Conservation (phyloP, 345 rosid species). For the Luvunga scandens region DNA sequence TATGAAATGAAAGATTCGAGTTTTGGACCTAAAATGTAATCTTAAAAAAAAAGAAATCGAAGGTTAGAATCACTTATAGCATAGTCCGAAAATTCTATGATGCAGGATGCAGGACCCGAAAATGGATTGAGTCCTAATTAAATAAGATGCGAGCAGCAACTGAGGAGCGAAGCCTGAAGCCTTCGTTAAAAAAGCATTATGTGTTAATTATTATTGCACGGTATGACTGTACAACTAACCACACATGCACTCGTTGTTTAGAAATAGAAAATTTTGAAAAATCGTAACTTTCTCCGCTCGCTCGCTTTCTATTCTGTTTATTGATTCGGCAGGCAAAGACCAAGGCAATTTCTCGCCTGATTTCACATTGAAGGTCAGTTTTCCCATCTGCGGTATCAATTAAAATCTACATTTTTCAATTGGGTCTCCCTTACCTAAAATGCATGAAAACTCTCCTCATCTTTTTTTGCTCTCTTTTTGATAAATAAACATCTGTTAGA, state of each 20-base stretch:
- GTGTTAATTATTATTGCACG: not conserved
- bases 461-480: not conserved
- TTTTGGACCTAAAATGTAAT: too few relatives aligned
- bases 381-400: conserved; percentile 6
- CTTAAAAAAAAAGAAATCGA: too few relatives aligned
- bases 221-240: not conserved
- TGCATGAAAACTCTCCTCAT: not conserved
- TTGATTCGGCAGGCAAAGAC: conserved; percentile 7
- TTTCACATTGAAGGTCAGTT: conserved; percentile 8
- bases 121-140: too few relatives aligned
- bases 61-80: too few relatives aligned
- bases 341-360: not conserved
- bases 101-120: too few relatives aligned
- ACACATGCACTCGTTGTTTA: not conserved
- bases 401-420: not conserved
- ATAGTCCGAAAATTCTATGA: too few relatives aligned
- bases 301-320: not conserved
- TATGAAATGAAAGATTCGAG: too few relatives aligned
- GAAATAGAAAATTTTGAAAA: not conserved
- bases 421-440: not conserved
- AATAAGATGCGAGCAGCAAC: too few relatives aligned
- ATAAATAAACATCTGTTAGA: not conserved
- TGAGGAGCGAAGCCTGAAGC: not conserved
- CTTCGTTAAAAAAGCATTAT: not conserved
- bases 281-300: not conserved